These are phyloP conservation scores for Chlamydomonas reinhardtii DNA, from an alignment of 163 green algal genomes.

Conservation along the genomic window DNA sequence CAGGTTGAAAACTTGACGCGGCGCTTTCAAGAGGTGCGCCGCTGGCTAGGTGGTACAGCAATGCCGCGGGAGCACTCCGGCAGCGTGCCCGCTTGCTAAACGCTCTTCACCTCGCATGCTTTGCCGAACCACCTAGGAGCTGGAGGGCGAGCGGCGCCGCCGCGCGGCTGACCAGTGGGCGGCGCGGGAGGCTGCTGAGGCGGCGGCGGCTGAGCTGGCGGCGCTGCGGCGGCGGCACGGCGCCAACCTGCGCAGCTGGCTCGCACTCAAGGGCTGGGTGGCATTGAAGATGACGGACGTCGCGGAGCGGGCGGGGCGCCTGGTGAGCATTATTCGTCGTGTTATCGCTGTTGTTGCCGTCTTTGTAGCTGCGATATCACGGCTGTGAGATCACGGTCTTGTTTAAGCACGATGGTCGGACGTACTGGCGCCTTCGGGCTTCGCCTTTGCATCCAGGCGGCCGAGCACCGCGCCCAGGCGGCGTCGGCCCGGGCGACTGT, in stretches of 20 bases:
- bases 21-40: background rate
- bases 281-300: background rate
- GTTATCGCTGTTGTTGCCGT: background rate
- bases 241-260: background rate
- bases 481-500: background rate
- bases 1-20: background rate
- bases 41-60: background rate
- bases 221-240: slow-evolving; percentile 6
- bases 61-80: no score
- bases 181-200: background rate
- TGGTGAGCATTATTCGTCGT: background rate
- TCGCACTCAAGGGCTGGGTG: background rate
- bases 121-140: background rate
- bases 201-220: background rate
- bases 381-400: no score
- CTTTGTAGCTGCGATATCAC: no score
- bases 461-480: background rate
- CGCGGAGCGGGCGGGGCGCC: background rate
- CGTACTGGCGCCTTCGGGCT: no score
- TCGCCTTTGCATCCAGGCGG: background rate
- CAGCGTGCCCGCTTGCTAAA: no score
- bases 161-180: no score
- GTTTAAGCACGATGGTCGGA: no score
- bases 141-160: no score
- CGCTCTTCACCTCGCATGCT: background rate